Conservation (phyloP, 2,329 filamentous ascomycete species). For the Cladosporium sp. region DNA sequence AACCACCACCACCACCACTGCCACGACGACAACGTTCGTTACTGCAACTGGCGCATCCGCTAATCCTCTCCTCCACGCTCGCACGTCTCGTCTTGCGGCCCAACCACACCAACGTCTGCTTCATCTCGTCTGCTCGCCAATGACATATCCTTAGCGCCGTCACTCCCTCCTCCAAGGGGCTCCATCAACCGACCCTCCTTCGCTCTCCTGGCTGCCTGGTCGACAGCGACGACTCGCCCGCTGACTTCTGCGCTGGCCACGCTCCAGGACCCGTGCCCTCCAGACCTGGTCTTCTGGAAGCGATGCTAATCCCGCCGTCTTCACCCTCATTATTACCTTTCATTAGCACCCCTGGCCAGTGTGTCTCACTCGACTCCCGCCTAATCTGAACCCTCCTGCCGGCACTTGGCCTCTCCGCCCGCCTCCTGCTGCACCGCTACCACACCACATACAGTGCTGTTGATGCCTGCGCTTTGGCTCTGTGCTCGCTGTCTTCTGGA, state of each 20-base stretch:
- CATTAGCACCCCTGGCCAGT: conserved; percentile 13
- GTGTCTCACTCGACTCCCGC: conserved; percentile 8
- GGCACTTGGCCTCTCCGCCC: conserved; percentile 6
- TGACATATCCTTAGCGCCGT: conserved; percentile 10
- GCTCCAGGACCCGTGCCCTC: conserved; percentile 7
- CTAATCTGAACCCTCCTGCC: conserved; percentile 7
- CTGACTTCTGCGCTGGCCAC: conserved; percentile 13
- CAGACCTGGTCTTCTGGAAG: conserved; percentile 9
- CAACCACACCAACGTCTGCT: conserved; percentile 3
- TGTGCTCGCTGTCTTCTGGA: conserved; percentile 6
- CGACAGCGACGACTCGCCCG: conserved; percentile 6
- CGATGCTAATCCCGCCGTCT: conserved; percentile 12
- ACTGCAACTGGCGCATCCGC: neutral
- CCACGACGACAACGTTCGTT: neutral
- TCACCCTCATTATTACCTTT: conserved; percentile 14
- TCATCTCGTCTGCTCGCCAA: conserved; percentile 14
- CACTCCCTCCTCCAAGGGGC: neutral
- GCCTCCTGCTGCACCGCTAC: neutral
- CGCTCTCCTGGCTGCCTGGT: conserved; percentile 1
- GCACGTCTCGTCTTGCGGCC: conserved; percentile 11
- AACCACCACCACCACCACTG: too few relatives aligned
- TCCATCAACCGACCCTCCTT: neutral
- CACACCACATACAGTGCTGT: neutral
- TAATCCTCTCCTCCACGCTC: conserved; percentile 8
- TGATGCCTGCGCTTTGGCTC: neutral